Evolutionary conservation across 768 basidiomycete genomes (phyloP).

Genomic region (Tremella yokohamensis): DNA sequence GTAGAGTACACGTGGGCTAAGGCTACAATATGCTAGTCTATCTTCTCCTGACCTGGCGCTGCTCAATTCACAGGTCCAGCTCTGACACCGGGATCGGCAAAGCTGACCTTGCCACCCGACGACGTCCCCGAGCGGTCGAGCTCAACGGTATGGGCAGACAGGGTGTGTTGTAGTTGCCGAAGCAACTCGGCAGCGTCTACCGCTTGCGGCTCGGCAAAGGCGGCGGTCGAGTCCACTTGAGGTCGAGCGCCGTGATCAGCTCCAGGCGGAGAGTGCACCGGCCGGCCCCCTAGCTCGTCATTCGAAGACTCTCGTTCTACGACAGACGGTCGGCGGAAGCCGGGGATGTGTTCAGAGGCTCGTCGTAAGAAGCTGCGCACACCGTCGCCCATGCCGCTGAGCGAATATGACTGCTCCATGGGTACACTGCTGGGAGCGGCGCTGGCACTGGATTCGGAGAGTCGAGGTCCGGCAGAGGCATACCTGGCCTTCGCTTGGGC

Average conservation of each 20-base stretch:
- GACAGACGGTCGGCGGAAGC: slow-evolving; percentile 10
- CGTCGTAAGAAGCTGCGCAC: slow-evolving; percentile 22
- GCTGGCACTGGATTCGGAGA: slow-evolving; percentile 12
- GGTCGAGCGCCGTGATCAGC: background rate
- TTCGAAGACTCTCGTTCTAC: background rate
- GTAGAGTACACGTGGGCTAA: too few relatives aligned
- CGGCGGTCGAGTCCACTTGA: background rate
- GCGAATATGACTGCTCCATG: background rate
- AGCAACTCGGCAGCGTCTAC: background rate
- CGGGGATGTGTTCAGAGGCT: slow-evolving; percentile 30
- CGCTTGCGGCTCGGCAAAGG: background rate
- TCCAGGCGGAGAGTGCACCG: background rate
- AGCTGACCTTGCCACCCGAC: background rate
- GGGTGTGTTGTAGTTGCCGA: background rate
- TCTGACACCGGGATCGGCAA: background rate
- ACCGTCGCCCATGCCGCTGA: slow-evolving; percentile 5
- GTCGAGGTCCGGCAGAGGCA: slow-evolving; percentile 1
- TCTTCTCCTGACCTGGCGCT: too few relatives aligned
- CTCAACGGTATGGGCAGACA: background rate
- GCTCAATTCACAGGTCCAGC: background rate
- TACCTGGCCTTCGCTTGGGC: slow-evolving; percentile 11
- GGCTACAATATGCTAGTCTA: too few relatives aligned
- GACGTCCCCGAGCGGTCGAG: background rate
- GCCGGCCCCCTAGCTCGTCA: too few relatives aligned
- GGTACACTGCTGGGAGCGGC: slow-evolving; percentile 19